Evolutionary conservation across 1,284 basidiomycete species (phyloP), one percentile per base, ranked within the genome.

Genomic region (Meripilus lineatus): DNA sequence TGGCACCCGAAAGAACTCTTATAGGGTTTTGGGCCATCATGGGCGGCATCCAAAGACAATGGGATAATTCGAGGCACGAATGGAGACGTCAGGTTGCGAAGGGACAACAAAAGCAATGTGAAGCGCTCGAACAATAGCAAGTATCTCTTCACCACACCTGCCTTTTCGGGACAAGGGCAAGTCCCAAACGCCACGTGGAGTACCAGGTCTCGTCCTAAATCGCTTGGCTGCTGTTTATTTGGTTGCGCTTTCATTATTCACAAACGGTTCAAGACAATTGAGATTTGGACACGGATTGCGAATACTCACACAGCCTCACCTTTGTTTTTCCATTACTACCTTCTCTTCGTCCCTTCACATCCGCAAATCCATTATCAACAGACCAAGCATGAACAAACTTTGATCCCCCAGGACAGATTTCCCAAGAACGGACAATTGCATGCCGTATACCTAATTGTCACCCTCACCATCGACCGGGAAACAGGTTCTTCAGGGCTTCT

Each of bases 41-140:
- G 48, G 46, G 61, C 59, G 59, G 44, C 50, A 54, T 45, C 11
- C 18, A 37, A 49, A 56, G 51, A 67, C 65, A 66, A 66, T 65
- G 63, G 50, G 46, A 28, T 24, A 30, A 39, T 24, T 13, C 30
- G 18, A 39, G 41, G 37, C 15, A 42, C 28, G 50, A 48, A 45
- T 49, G 50, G 33, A 45, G 45, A 40, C 42, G 47, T 46, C 42
- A 51, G 51, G 60, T 61, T 54, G 52, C 56, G 54, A 63, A 51
- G 54, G 54, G 52, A 58, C 54, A 62, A 65, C 58, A 64, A 65
- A 63, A 66, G 58, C 32, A 40, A 40, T 32, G 33, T 22, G 8
- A 32, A 23, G 43, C 43, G 43, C 43, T 22, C 44, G 42, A 25
- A 50, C 53, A 58, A 63, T 63, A 58, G 57, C 53, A 45, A 37